Evolutionary conservation across 192 early-diverging fungal species (phyloP), one percentile per base, ranked within the genome.

Genomic region (Podila epigama): DNA sequence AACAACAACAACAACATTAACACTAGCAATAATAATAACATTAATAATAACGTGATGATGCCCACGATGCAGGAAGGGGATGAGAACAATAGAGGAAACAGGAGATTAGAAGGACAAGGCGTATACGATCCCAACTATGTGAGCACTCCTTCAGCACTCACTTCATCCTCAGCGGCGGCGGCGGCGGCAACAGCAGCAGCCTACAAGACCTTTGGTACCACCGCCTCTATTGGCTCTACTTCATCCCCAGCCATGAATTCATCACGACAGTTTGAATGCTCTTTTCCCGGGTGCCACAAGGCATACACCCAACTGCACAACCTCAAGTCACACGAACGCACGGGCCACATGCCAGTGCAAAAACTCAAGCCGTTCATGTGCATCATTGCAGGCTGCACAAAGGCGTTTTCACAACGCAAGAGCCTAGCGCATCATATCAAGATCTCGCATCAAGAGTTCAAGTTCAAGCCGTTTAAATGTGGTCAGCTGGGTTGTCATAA

Each of bases 391-490:
- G 86, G 81, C 12, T 94, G 93, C 60, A 77, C 58, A 34, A 89
- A 89, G 75, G 83, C 88, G 27, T 94, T 94, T 59, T 86, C 85
- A 31, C 89, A 92, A 75, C 84, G 89, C 11, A 91, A 90, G n/a
- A 89, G 91, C 66, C 83, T 94, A 36, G 89, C 88, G 37, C 86
- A 91, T 35, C 92, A 94, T 68, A 88, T 89, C 39, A 72, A 84
- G 32, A 66, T 66, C 0, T 63, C 58, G 7, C 73, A 77, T 52
- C 66, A 77, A 50, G 73, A 77, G 22, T 77, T 66, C 50, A 68
- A 68, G 31, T 77, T 68, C 75, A 81, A 88, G 27, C 87, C 87
- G 9, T 88, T 85, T 60, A 82, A 79, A 61, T 94, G 91, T 55
- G 73, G 69, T 4, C 79, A 83, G 63, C 73, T 80, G 0, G 89